Conservation (phyloP, 2,329 filamentous ascomycete genomes). For the Saccharata proteae region DNA sequence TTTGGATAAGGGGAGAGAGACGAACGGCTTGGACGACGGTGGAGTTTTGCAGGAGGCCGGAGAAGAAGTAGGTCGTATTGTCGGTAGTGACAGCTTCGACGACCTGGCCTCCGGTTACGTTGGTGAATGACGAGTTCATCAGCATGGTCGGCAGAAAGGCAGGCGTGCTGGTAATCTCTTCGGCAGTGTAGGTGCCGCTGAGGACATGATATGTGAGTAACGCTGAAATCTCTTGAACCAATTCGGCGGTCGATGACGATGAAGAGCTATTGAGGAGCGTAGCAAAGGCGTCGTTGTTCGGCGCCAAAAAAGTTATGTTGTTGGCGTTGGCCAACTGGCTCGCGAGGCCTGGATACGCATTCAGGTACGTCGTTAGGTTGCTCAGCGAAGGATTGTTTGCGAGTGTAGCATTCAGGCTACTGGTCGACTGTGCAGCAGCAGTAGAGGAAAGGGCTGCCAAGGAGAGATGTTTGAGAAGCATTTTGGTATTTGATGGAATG, state of each 20-base stretch:
- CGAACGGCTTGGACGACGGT: constrained; percentile 39
- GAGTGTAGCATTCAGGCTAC: constrained; percentile 21
- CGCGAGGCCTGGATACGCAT: constrained; percentile 24
- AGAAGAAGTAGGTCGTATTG: constrained; percentile 37
- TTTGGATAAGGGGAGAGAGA: constrained; percentile 1
- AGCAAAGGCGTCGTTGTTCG: constrained; percentile 40
- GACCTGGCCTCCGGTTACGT: constrained; percentile 48
- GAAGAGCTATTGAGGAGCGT: constrained; percentile 26
- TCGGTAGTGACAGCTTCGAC: constrained; percentile 35
- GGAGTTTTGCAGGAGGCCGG: constrained; percentile 38
- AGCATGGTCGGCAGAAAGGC: constrained; percentile 39
- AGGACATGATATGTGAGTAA: constrained; percentile 46
- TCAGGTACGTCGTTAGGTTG: constrained; percentile 24
- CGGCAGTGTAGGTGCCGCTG: constrained; percentile 35
- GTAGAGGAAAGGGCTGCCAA: constrained; percentile 23
- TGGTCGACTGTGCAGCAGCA: constrained; percentile 20
- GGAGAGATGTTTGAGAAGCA: constrained; percentile 28
- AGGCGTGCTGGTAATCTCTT: constrained; percentile 26
- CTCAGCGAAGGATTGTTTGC: constrained; percentile 20
- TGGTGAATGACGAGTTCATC: constrained; percentile 40
- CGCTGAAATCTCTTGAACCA: too few relatives aligned
- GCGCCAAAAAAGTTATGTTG: constrained; percentile 49
- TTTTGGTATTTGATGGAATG: constrained; percentile 12
- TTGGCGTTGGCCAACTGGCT: constrained; percentile 23
- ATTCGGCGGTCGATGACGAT: too few relatives aligned